phyloP scores from a whole-genome alignment of 2,329 filamentous ascomycete species.

The Colletotrichum tropicicola region DNA sequence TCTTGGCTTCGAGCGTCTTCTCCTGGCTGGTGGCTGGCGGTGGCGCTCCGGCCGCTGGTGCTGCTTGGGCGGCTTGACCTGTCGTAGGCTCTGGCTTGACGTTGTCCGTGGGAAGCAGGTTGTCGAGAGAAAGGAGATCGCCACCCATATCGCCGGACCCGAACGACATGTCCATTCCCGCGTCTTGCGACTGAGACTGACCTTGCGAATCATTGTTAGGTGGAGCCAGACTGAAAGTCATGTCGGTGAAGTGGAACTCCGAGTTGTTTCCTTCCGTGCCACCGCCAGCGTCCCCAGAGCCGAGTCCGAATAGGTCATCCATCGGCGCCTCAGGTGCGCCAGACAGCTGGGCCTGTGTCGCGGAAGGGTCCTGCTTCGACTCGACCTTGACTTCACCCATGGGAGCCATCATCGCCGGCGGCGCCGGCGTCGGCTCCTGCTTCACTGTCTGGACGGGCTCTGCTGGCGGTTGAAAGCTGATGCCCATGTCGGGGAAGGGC shows the following conservation, averaged over 20 bases:
- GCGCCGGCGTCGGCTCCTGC: constrained; percentile 25
- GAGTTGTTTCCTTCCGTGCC: constrained; percentile 35
- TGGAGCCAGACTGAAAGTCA: constrained; percentile 64
- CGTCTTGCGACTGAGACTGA: constrained; percentile 41
- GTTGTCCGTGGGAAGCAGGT: constrained; percentile 38
- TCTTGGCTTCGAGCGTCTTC: constrained; percentile 28
- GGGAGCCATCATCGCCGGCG: constrained; percentile 34
- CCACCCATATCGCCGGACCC: constrained; percentile 42
- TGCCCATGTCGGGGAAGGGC: constrained; percentile 66
- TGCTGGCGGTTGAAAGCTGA: constrained; percentile 46
- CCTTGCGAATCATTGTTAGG: constrained; percentile 41
- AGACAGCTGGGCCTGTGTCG: constrained; percentile 27
- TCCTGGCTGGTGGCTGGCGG: constrained; percentile 29
- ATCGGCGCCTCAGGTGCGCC: constrained; percentile 33
- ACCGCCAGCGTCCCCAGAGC: constrained; percentile 22
- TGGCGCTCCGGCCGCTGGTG: constrained; percentile 2
- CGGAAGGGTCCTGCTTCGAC: constrained; percentile 30
- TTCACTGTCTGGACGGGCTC: constrained; percentile 30
- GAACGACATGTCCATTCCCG: constrained; percentile 58
- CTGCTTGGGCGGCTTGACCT: constrained; percentile 23
- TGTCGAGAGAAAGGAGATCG: constrained; percentile 41
- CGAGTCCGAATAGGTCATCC: constrained; percentile 26
- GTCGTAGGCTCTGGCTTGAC: background rate
- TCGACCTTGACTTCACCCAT: constrained; percentile 42
- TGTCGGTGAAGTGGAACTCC: constrained; percentile 63